These are phyloP conservation scores for Backusella macrospora DNA, from an alignment of 192 early-diverging fungal species.

Conservation along the genomic window DNA sequence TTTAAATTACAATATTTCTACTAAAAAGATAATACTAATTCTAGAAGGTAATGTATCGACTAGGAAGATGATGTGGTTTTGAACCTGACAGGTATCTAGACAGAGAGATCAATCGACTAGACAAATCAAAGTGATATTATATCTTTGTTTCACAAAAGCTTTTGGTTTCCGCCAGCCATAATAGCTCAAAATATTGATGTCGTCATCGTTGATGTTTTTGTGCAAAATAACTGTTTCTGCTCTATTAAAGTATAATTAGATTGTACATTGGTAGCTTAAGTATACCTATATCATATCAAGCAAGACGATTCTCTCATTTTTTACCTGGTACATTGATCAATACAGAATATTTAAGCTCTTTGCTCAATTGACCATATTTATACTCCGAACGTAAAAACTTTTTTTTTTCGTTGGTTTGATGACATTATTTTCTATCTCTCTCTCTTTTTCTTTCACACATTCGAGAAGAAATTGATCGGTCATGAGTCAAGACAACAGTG, in stretches of 20 bases:
- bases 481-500: constrained; percentile 43
- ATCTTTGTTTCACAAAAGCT: neutral
- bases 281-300: neutral
- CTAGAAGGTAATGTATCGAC: too few relatives aligned
- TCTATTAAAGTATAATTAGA: neutral
- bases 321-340: neutral
- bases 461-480: neutral
- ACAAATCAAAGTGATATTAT: too few relatives aligned
- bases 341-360: neutral
- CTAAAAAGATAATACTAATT: too few relatives aligned
- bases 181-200: neutral
- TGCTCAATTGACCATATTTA: neutral
- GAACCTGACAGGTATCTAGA: too few relatives aligned
- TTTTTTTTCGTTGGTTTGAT: neutral
- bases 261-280: neutral
- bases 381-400: neutral
- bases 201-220: neutral
- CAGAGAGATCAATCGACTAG: too few relatives aligned
- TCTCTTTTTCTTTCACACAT: neutral
- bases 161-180: neutral
- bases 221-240: neutral
- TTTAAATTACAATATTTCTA: too few relatives aligned
- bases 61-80: too few relatives aligned
- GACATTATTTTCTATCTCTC: neutral
- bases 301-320: neutral